Evolutionary conservation across 2,329 filamentous ascomycete genomes (phyloP), one percentile per base, ranked within the genome.

Genomic region (Pyricularia pennisetigena): DNA sequence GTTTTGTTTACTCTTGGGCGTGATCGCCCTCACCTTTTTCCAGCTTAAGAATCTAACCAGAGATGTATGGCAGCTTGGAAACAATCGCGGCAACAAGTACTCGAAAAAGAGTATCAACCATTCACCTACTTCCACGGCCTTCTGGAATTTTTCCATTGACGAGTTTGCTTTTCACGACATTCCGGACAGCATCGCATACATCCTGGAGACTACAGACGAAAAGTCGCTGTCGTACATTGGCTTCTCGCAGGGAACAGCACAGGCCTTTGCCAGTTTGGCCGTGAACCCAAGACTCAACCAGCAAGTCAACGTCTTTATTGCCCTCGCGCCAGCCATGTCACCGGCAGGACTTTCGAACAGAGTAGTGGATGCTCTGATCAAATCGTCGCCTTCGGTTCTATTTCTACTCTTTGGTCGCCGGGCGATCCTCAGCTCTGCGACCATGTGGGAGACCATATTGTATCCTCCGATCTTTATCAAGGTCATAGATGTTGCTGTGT

Each of bases 71-170:
- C 69, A 91, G 92, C 84, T 99, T 70, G 95, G 95, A 66, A 99
- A 99, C 78, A 99, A 99, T 75, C 89, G 95, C 49, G 95, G 95
- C 66, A 99, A 99, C 84, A 99, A 99, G 77, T 99, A 99, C 80
- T 97, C 93, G 64, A 99, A 98, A 79, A 99, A 99, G 80, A 94
- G 89, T 2, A 87, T 94, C 67, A 85, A 89, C 69, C 82, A 83
- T 71, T 90, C 92, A 0, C 94, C 95, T 0, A 90, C 87, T 0
- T 90, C 91, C 2, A 81, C 85, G 54, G 83, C 87, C 16, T 99
- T 99, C 78, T 99, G 95, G 95, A 90, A 97, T 77, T 99, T 99
- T 76, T 97, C 93, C 67, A 98, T 99, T 76, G 95, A 99, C 76
- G 92, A 99, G 75, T 99, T 99, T 76, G 95, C 95, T 65, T 97